Conservation (phyloP, 140 eudicot species). For the Erigeron philadelphicus region DNA sequence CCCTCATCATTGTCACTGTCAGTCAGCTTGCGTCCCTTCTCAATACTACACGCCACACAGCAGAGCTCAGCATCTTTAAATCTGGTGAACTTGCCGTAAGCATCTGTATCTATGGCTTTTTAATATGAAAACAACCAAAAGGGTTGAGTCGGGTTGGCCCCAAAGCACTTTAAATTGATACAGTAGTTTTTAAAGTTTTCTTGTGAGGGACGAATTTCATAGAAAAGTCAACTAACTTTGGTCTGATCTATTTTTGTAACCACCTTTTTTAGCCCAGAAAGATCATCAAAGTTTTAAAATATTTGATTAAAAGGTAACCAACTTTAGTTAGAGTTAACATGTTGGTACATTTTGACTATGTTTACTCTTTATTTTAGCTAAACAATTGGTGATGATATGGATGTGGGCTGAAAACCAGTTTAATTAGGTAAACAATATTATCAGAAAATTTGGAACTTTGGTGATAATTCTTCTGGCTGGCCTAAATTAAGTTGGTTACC, state of each 20-base stretch:
- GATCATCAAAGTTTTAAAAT: neutral
- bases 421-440: neutral
- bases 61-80: constrained; percentile 53
- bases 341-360: neutral
- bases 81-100: constrained; percentile 92
- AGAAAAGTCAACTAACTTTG: neutral
- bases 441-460: too few species aligned
- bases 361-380: neutral
- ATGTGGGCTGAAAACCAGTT: neutral
- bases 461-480: neutral
- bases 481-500: neutral
- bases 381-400: neutral
- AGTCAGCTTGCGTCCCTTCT: constrained; percentile 77
- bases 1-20: constrained; percentile 61
- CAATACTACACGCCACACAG: constrained; percentile 50
- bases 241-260: constrained; percentile 1
- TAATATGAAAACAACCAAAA: neutral
- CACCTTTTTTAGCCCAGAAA: neutral
- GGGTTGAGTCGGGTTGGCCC: neutral
- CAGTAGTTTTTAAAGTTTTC: neutral
- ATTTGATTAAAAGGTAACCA: neutral
- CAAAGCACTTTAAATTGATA: neutral
- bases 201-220: neutral
- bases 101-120: neutral
- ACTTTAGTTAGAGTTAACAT: neutral